Percentiles rank a stretch among this genome's conserved stretches.
Conservation (phyloP, 768 basidiomycete species). For the Favolaschia claudopus region DNA sequence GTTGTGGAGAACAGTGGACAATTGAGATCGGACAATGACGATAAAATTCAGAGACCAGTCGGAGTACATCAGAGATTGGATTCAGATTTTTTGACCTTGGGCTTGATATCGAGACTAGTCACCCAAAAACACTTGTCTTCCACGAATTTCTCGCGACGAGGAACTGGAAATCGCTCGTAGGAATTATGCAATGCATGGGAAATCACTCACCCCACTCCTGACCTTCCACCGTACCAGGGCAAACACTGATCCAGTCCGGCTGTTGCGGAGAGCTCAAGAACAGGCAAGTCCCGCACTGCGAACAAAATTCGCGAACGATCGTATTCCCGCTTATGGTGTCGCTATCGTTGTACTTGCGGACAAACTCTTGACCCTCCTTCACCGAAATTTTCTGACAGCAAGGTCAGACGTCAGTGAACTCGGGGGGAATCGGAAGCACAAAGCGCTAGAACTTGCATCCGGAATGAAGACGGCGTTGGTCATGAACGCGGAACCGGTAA, state of each 20-base stretch:
- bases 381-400: neutral
- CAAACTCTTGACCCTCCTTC: slow-evolving; percentile 29
- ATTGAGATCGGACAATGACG: too few species aligned
- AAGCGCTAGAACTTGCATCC: slow-evolving; percentile 30
- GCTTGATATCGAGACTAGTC: slow-evolving; percentile 10
- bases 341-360: slow-evolving; percentile 33
- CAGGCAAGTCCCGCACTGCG: slow-evolving; percentile 32
- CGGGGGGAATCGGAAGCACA: slow-evolving; percentile 13
- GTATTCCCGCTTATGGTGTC: slow-evolving; percentile 30
- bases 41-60: too few species aligned
- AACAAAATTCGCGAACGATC: slow-evolving; percentile 34
- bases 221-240: neutral
- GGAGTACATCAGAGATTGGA: too few species aligned
- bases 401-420: neutral
- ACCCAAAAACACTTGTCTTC: slow-evolving; percentile 19
- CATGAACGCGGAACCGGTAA: slow-evolving; percentile 34
- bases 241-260: slow-evolving; percentile 3
- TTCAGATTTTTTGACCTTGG: too few species aligned
- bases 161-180: slow-evolving; percentile 3
- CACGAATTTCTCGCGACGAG: slow-evolving; percentile 16
- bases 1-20: too few species aligned
- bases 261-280: slow-evolving; percentile 25
- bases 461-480: slow-evolving; percentile 34
- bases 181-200: neutral
- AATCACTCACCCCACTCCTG: slow-evolving; percentile 16